Evolutionary conservation across 1,139 yeast species (phyloP).

Genomic region (Spathaspora jeffriesii): DNA sequence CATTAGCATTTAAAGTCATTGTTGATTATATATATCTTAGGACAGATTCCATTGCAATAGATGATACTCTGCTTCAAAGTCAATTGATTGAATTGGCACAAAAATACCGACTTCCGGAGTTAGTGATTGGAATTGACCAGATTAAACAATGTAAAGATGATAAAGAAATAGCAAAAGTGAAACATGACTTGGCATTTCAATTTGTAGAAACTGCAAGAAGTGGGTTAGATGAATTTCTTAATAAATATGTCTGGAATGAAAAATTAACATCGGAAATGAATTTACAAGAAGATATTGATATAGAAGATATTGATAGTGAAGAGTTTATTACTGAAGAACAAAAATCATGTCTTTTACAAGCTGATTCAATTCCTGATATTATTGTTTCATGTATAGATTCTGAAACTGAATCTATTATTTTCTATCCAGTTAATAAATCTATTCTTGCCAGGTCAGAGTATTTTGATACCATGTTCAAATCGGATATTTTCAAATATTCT

Average conservation of each 20-base stretch:
- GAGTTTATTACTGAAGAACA: slow-evolving; percentile 17
- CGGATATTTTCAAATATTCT: slow-evolving; percentile 32
- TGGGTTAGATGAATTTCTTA: slow-evolving; percentile 43
- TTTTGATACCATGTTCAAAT: slow-evolving; percentile 63
- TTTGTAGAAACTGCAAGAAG: slow-evolving; percentile 49
- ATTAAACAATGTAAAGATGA: slow-evolving; percentile 15
- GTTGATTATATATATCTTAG: slow-evolving; percentile 55
- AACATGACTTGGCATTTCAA: slow-evolving; percentile 43
- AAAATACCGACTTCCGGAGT: slow-evolving; percentile 33
- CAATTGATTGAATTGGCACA: slow-evolving; percentile 32
- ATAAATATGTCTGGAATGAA: slow-evolving; percentile 32
- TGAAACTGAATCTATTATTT: slow-evolving; percentile 24
- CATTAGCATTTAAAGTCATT: slow-evolving; percentile 33
- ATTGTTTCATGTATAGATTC: slow-evolving; percentile 40
- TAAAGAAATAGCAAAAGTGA: slow-evolving; percentile 37
- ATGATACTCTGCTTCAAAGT: slow-evolving; percentile 24
- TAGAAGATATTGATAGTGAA: slow-evolving; percentile 31
- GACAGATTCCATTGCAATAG: slow-evolving; percentile 26
- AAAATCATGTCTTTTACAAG: slow-evolving; percentile 19
- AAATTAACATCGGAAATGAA: slow-evolving; percentile 13
- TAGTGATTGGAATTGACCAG: slow-evolving; percentile 30
- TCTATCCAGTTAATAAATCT: slow-evolving; percentile 66
- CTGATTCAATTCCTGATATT: slow-evolving; percentile 48
- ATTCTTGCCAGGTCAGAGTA: slow-evolving; percentile 63
- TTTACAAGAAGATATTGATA: slow-evolving; percentile 21